Percentiles rank a stretch among this genome's conserved stretches.
Conservation (phyloP, 345 rosid genomes). For the Brassica nigra region DNA sequence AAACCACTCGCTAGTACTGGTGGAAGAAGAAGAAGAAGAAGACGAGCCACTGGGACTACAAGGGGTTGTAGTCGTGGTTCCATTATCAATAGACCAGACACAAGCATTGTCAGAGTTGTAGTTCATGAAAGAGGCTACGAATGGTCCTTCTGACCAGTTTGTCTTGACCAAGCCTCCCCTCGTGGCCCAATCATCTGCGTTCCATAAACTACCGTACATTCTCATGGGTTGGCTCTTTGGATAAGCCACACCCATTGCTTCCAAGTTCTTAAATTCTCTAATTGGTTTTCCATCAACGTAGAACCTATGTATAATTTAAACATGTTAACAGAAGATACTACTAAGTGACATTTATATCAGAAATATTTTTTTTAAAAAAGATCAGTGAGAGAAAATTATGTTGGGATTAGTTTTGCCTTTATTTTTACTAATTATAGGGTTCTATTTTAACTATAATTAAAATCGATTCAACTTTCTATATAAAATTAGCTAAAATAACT, state of each 20-base stretch:
- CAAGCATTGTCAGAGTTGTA: slow-evolving; percentile 56
- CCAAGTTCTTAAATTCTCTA: slow-evolving; percentile 79
- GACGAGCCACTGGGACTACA: slow-evolving; percentile 22
- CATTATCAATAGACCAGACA: slow-evolving; percentile 44
- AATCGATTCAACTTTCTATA: neutral
- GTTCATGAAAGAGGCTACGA: slow-evolving; percentile 62
- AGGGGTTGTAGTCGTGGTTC: slow-evolving; percentile 20
- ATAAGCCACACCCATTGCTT: slow-evolving; percentile 58
- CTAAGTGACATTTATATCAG: neutral
- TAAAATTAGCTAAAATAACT: neutral
- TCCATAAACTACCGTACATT: slow-evolving; percentile 63
- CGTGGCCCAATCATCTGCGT: slow-evolving; percentile 84
- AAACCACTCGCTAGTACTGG: slow-evolving; percentile 37
- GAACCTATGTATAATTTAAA: neutral
- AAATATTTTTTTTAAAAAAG: neutral
- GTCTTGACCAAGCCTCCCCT: slow-evolving; percentile 68
- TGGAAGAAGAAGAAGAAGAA: slow-evolving; percentile 30
- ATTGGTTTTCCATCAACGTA: slow-evolving; percentile 52
- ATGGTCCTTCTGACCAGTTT: slow-evolving; percentile 67
- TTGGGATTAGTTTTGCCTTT: neutral
- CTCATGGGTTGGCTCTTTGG: slow-evolving; percentile 71
- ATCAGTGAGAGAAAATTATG: neutral
- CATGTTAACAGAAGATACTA: neutral
- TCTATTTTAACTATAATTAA: neutral
- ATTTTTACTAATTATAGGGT: neutral